Conservation (phyloP, 2,329 filamentous ascomycete genomes). For the Fusarium sulawesiense region DNA sequence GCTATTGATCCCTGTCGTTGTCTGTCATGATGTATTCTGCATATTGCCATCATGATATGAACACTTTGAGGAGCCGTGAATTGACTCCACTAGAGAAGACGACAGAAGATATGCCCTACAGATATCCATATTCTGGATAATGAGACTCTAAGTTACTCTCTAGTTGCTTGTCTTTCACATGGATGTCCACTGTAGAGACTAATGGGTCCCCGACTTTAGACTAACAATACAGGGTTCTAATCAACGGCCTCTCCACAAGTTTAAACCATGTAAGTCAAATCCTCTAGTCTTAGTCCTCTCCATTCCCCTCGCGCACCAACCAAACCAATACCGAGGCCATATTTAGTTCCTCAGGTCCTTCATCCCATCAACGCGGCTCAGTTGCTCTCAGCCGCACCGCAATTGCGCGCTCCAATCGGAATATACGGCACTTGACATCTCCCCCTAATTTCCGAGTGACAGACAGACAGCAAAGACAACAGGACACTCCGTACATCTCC, state of each 20-base stretch:
- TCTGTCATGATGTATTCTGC: neutral
- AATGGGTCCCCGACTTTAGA: neutral
- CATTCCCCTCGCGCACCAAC: constrained; percentile 17
- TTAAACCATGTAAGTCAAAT: constrained; percentile 7
- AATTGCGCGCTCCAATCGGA: constrained; percentile 27
- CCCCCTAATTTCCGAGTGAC: constrained; percentile 8
- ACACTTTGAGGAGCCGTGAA: neutral
- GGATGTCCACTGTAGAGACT: neutral
- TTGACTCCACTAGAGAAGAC: neutral
- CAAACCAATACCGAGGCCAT: constrained; percentile 1
- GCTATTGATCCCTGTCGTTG: neutral
- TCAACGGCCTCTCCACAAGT: constrained; percentile 5
- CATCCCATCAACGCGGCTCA: neutral
- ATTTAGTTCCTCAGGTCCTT: neutral
- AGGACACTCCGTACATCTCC: neutral
- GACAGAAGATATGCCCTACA: neutral
- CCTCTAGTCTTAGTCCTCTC: neutral
- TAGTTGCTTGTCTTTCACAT: neutral
- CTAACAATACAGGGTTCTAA: neutral
- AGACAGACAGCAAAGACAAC: neutral
- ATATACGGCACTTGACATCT: neutral
- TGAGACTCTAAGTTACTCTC: neutral
- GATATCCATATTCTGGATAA: neutral
- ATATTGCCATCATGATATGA: neutral
- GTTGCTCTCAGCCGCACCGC: constrained; percentile 15